These are phyloP conservation scores for Luvunga scandens DNA, from an alignment of 345 rosid genomes.

Conservation along the genomic window DNA sequence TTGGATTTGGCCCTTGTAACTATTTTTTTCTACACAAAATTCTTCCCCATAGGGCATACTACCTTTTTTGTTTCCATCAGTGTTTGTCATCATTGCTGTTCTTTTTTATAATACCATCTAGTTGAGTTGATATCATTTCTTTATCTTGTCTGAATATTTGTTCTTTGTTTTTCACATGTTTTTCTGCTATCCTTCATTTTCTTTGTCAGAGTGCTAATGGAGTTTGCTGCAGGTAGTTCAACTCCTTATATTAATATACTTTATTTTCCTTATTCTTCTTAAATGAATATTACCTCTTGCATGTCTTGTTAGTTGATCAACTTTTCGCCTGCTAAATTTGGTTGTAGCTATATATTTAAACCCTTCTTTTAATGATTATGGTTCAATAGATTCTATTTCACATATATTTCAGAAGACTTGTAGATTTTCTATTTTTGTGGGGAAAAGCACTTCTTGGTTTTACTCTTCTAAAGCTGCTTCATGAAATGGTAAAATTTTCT, in stretches of 20 bases:
- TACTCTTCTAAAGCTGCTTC: background rate
- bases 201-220: constrained; percentile 19
- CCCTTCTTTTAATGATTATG: background rate
- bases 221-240: constrained; percentile 31
- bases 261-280: background rate
- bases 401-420: background rate
- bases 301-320: constrained; percentile 4
- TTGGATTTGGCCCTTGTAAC: constrained; percentile 16
- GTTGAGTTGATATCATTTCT: constrained; percentile 29
- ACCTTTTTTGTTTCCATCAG: constrained; percentile 26
- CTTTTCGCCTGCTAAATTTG: constrained; percentile 2
- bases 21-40: constrained; percentile 15
- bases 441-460: background rate
- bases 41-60: constrained; percentile 20
- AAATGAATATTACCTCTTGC: constrained; percentile 9
- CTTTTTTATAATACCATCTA: constrained; percentile 18
- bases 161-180: constrained; percentile 24
- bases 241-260: constrained; percentile 23
- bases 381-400: background rate
- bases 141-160: background rate
- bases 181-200: constrained; percentile 17
- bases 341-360: background rate
- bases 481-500: background rate
- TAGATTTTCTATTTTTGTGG: background rate
- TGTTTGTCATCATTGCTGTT: constrained; percentile 33